Base-by-base conservation (phyloP, 106 monocot species). In the Cymbidium sinense region DNA sequence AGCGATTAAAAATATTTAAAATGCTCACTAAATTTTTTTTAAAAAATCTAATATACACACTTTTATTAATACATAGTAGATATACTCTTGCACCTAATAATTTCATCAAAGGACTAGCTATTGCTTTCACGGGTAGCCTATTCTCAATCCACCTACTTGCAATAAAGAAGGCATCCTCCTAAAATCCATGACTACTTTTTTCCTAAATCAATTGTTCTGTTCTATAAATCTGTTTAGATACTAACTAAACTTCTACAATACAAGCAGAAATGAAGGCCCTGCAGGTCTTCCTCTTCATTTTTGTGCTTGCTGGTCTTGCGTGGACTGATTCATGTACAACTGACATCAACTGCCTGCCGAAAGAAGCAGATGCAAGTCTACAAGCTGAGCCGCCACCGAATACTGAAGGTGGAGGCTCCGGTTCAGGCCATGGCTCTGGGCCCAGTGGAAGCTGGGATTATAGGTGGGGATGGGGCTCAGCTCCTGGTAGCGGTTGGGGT, bases 401-500 rank as follows among this genome's bases (percentile, higher is more conserved):
- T 2, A 28, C 64, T 31, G 67, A 18, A 17, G 77, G 35, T 9
- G 70, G 43, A 10, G 77, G 33, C 11, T 78, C 81, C 2, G 84
- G 93, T 18, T 86, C 86, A 0, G 90, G 83, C 50, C 85, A 85
- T 34, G 93, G 90, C 1, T 90, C 93, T 1, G 81, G 81, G 10
- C 83, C 84, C 1, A 62, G 75, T 27, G 90, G 86, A 0, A 79
- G 55, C 27, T 88, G 90, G 90, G 75, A 70, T n/a, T 88, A 88
- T 64, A 83, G 55, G 41, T 93, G 93, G 93, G 86, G 79, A 2
- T 93, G 90, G 90, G 90, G 90, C 4, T 84, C 88, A 2, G 71
- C 81, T 36, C 90, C 90, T 9, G 79, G 83, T 3, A 80, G 85
- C 36, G 86, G 88, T 6, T 90, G 83, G 86, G 93, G 83, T 21